These are phyloP conservation scores for Aspergillus incahuasiensis DNA, from an alignment of 495 filamentous ascomycete species.

Conservation along the genomic window DNA sequence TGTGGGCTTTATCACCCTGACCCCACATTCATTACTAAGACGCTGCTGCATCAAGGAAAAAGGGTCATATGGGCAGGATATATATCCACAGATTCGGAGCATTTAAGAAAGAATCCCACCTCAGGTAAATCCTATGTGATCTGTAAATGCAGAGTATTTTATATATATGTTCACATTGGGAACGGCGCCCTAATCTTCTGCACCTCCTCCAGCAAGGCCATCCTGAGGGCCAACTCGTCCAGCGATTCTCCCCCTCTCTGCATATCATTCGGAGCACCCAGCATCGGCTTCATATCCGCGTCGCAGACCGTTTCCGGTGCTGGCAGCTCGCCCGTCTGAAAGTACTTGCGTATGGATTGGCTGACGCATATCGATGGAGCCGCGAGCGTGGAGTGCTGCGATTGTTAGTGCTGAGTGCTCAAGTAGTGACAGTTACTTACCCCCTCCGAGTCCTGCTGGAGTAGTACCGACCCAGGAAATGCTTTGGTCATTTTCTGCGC, in stretches of 20 bases:
- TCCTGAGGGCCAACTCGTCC: neutral
- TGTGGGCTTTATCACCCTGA: neutral
- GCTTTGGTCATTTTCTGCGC: slow-evolving; percentile 46
- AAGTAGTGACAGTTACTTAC: slow-evolving; percentile 34
- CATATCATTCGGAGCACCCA: slow-evolving; percentile 5
- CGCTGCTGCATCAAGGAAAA: too few relatives aligned
- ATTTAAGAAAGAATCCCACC: too few relatives aligned
- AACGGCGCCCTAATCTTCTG: neutral
- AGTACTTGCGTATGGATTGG: slow-evolving; percentile 41
- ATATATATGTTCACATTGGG: neutral
- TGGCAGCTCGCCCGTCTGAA: slow-evolving; percentile 45
- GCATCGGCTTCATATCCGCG: slow-evolving; percentile 29
- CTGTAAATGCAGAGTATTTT: too few relatives aligned
- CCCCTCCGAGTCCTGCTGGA: slow-evolving; percentile 51
- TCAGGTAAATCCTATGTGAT: too few relatives aligned
- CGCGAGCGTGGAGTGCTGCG: slow-evolving; percentile 43
- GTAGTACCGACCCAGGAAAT: slow-evolving; percentile 49
- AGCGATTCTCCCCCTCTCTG: neutral
- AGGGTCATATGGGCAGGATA: too few relatives aligned
- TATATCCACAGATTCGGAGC: too few relatives aligned
- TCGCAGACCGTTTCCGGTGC: slow-evolving; percentile 38
- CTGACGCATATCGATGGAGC: slow-evolving; percentile 46
- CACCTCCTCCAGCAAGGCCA: slow-evolving; percentile 1
- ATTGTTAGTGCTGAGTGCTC: neutral
- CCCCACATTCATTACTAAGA: slow-evolving; percentile 1